A percentile compares a stretch with the other conserved stretches of the same genome.
These are phyloP conservation scores for Podaxis pistillaris DNA, from an alignment of 768 basidiomycete genomes.

Conservation along the genomic window DNA sequence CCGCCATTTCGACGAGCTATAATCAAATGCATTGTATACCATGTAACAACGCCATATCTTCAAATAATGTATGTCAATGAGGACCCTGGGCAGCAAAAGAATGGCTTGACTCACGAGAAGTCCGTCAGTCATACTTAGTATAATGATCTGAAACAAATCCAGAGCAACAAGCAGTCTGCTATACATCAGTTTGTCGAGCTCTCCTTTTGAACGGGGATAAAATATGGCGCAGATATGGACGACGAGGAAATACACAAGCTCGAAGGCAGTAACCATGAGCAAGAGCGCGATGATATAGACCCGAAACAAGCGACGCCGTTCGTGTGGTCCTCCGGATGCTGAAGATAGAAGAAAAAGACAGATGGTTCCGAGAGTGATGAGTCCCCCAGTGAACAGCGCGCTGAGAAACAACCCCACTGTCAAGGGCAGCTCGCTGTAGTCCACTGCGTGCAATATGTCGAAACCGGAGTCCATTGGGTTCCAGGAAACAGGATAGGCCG, in stretches of 20 bases:
- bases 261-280: background rate
- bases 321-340: too few species aligned
- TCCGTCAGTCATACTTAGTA: background rate
- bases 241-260: too few species aligned
- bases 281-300: background rate
- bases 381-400: background rate
- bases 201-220: background rate
- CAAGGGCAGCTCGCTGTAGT: background rate
- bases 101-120: background rate
- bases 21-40: background rate
- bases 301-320: background rate
- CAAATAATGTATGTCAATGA: background rate
- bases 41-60: conserved; percentile 9
- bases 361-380: background rate
- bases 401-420: background rate
- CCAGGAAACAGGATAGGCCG: background rate
- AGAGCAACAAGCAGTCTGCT: background rate
- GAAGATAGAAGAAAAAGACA: background rate
- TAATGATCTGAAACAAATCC: background rate
- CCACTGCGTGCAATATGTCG: background rate
- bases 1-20: background rate
- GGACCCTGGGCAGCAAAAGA: background rate
- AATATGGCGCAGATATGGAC: background rate
- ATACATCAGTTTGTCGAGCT: background rate
- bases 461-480: background rate